Conservation (phyloP, 1,284 basidiomycete species). For the Exobasidium rhododendri region DNA sequence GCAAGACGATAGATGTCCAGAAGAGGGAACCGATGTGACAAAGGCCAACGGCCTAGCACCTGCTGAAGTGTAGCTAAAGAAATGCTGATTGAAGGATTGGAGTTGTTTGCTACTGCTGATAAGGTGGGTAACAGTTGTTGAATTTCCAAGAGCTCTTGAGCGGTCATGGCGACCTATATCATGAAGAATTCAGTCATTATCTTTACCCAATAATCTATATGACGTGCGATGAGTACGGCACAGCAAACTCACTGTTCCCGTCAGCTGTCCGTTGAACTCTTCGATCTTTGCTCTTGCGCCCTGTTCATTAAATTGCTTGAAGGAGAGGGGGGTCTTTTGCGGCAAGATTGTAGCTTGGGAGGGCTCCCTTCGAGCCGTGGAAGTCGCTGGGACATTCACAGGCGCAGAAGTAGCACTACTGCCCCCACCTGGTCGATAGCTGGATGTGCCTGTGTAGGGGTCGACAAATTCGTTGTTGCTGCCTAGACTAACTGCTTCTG, state of each 20-base stretch:
- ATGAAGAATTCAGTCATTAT: no score
- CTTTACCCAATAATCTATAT: constrained; percentile 61
- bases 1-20: constrained; percentile 81
- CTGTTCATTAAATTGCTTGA: constrained; percentile 82
- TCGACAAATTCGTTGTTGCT: constrained; percentile 69
- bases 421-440: constrained; percentile 59
- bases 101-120: constrained; percentile 29
- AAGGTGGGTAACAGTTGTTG: constrained; percentile 69
- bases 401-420: constrained; percentile 4
- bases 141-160: constrained; percentile 65
- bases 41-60: constrained; percentile 75
- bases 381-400: constrained; percentile 45
- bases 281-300: constrained; percentile 80
- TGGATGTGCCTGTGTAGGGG: constrained; percentile 81
- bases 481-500: constrained; percentile 67
- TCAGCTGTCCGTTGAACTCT: constrained; percentile 73
- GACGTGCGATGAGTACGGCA: constrained; percentile 13
- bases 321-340: constrained; percentile 60
- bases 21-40: constrained; percentile 77
- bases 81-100: constrained; percentile 8
- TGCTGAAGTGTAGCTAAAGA: constrained; percentile 39
- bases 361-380: constrained; percentile 47
- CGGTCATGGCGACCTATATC: constrained; percentile 67
- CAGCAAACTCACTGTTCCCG: constrained; percentile 41
- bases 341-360: constrained; percentile 45